Conservation (phyloP, 106 monocot species). For the Dioscorea dumetorum region DNA sequence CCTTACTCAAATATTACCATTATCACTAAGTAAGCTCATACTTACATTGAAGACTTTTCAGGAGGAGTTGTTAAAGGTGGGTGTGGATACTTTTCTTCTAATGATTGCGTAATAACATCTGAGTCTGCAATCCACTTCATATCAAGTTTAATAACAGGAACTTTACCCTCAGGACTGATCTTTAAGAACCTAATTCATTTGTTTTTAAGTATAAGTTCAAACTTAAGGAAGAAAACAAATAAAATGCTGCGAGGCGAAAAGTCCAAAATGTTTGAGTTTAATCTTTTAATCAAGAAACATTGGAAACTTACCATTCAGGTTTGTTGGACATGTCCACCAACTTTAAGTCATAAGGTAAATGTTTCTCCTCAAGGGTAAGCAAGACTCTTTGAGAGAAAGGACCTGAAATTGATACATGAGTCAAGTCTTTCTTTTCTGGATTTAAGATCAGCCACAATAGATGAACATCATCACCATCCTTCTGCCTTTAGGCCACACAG, state of each 20-base stretch:
- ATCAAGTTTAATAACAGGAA: slow-evolving; percentile 51
- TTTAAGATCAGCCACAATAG: not conserved
- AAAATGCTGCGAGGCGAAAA: not conserved
- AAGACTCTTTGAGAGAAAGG: slow-evolving; percentile 89
- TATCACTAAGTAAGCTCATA: not conserved
- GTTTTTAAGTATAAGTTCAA: not conserved
- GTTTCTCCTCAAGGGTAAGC: slow-evolving; percentile 84
- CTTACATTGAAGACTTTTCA: slow-evolving; percentile 54
- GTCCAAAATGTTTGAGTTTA: not conserved
- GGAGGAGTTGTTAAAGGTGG: slow-evolving; percentile 52
- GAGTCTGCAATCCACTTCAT: slow-evolving; percentile 73
- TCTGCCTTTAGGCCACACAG: too few species aligned
- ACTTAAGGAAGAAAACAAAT: too few species aligned
- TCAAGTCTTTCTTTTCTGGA: not conserved
- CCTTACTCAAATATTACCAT: too few species aligned
- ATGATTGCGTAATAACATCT: slow-evolving; percentile 53
- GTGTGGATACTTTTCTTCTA: slow-evolving; percentile 68
- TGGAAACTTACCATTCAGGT: slow-evolving; percentile 56
- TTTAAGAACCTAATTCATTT: slow-evolving; percentile 37
- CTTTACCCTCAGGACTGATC: slow-evolving; percentile 67
- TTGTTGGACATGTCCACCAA: slow-evolving; percentile 69
- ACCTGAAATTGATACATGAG: slow-evolving; percentile 29
- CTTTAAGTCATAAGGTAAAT: slow-evolving; percentile 70
- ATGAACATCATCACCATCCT: not conserved
- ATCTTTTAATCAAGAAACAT: not conserved